These are phyloP conservation scores for Massariosphaeria phaeospora DNA, from an alignment of 495 filamentous ascomycete species.

Conservation along the genomic window DNA sequence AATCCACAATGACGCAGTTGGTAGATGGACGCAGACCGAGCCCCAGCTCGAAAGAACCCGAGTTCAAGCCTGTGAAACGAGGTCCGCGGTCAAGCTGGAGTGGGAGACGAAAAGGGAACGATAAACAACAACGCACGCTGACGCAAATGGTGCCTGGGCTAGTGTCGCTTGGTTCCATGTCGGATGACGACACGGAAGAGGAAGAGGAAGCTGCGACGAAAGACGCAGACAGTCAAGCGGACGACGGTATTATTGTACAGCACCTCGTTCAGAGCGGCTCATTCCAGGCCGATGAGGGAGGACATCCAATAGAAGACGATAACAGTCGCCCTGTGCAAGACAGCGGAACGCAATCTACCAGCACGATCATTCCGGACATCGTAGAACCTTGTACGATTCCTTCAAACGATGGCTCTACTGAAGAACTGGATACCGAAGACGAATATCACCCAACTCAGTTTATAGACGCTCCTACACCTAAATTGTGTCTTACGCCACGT, in stretches of 20 bases:
- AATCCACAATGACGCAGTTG: conserved; percentile 30
- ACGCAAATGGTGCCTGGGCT: conserved; percentile 30
- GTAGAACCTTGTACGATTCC: no score
- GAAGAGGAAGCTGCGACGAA: background rate
- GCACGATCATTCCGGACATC: no score
- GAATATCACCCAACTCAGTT: conserved; percentile 14
- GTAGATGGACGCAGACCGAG: conserved; percentile 1
- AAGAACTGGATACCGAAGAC: conserved; percentile 5
- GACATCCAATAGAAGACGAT: no score
- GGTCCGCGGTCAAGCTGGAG: conserved; percentile 16
- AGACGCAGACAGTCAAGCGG: conserved; percentile 2
- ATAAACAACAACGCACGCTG: conserved; percentile 20
- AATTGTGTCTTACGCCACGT: background rate
- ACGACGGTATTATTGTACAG: background rate
- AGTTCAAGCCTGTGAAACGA: conserved; percentile 18
- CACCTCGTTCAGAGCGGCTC: background rate
- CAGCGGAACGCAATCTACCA: background rate
- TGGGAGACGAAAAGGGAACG: conserved; percentile 8
- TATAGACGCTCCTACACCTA: conserved; percentile 1
- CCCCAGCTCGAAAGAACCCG: conserved; percentile 21
- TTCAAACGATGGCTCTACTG: no score
- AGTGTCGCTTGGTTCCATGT: background rate
- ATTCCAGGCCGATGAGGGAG: background rate
- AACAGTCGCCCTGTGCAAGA: no score
- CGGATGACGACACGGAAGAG: conserved; percentile 17